Evolutionary conservation across 306 rosid species (phyloP).

Genomic region (Quillaja saponaria): DNA sequence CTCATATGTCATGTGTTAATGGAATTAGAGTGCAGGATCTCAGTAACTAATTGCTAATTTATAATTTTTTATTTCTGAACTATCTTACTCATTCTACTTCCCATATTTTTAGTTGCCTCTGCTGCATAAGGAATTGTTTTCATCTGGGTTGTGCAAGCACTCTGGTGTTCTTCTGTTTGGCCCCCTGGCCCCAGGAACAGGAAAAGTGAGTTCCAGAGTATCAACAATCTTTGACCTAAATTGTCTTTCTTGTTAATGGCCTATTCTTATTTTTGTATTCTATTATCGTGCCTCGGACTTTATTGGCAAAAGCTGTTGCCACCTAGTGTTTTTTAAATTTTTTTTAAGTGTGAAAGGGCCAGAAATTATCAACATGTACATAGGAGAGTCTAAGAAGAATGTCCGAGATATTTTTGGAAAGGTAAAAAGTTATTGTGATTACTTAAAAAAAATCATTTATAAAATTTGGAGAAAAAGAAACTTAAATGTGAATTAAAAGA

Average conservation of each 20-base stretch:
- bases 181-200: conserved; percentile 97
- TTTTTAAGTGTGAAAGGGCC: conserved; percentile 97
- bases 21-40: not conserved
- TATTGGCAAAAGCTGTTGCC: conserved; percentile 97
- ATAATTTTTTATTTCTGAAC: not conserved
- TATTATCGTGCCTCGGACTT: conserved; percentile 53
- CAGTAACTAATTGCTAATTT: not conserved
- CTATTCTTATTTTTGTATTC: conserved; percentile 17
- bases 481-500: too few species aligned
- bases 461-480: not conserved
- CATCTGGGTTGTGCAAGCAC: conserved; percentile 90
- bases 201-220: conserved; percentile 62
- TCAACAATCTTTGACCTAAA: conserved; percentile 23
- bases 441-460: conserved; percentile 25
- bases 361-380: conserved; percentile 94
- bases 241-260: conserved; percentile 6
- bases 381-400: conserved; percentile 97
- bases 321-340: conserved; percentile 94
- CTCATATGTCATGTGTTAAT: too few species aligned
- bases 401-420: conserved; percentile 87
- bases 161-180: conserved; percentile 96
- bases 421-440: conserved; percentile 48
- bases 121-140: conserved; percentile 86
- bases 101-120: conserved; percentile 71
- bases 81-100: conserved; percentile 23